Evolutionary conservation across 2,329 filamentous ascomycete genomes (phyloP).

Genomic region (Beauveria bassiana): DNA sequence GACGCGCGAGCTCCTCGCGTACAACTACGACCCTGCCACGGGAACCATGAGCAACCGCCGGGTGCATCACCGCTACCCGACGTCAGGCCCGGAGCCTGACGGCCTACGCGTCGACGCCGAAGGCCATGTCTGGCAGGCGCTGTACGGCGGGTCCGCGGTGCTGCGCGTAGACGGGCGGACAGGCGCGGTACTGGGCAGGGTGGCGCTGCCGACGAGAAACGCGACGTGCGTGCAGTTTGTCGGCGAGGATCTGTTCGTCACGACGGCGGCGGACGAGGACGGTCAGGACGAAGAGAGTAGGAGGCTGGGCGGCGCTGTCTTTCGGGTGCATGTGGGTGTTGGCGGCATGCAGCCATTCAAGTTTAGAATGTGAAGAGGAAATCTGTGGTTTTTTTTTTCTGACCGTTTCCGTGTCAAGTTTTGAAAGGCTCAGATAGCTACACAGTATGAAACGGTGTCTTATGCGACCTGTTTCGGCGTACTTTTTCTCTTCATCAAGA

Average conservation of each 20-base stretch:
- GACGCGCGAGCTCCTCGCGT: slow-evolving; percentile 60
- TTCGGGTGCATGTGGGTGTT: slow-evolving; percentile 69
- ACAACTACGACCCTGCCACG: slow-evolving; percentile 61
- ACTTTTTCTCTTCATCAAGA: too few relatives aligned
- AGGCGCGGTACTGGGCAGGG: slow-evolving; percentile 65
- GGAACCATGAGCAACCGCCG: slow-evolving; percentile 61
- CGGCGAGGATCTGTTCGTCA: slow-evolving; percentile 69
- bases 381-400: too few relatives aligned
- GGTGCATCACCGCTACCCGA: slow-evolving; percentile 62
- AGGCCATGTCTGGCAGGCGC: slow-evolving; percentile 80
- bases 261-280: slow-evolving; percentile 60
- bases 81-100: slow-evolving; percentile 56
- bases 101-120: slow-evolving; percentile 78
- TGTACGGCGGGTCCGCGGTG: slow-evolving; percentile 73
- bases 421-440: too few relatives aligned
- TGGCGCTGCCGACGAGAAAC: slow-evolving; percentile 69
- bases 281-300: slow-evolving; percentile 42
- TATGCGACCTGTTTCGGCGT: too few relatives aligned
- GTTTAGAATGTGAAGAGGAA: slow-evolving; percentile 44
- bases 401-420: too few relatives aligned
- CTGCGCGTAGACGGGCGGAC: slow-evolving; percentile 59
- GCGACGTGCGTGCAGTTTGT: slow-evolving; percentile 77
- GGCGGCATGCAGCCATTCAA: slow-evolving; percentile 55
- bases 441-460: too few relatives aligned
- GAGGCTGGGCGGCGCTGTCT: slow-evolving; percentile 62